Evolutionary conservation across 2,329 filamentous ascomycete genomes (phyloP).

Genomic region (Zarea fungicola): DNA sequence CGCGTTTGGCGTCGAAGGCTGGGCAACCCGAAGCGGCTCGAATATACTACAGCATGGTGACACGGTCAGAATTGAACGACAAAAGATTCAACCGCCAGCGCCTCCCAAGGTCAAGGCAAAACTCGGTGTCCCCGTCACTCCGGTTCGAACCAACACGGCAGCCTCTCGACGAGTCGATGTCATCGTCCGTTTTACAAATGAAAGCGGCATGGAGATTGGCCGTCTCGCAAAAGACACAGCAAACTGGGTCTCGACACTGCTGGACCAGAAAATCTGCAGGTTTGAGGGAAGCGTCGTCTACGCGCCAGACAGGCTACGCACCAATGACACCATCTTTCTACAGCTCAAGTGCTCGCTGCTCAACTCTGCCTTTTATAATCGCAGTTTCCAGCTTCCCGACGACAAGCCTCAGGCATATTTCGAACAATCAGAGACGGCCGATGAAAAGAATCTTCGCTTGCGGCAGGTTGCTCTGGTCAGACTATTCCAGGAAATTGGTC

Average conservation of each 20-base stretch:
- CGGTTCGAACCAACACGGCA: slow-evolving; percentile 38
- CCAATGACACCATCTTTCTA: slow-evolving; percentile 91
- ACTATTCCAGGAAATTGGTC: slow-evolving; percentile 81
- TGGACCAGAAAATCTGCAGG: slow-evolving; percentile 82
- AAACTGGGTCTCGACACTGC: slow-evolving; percentile 84
- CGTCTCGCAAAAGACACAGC: slow-evolving; percentile 81
- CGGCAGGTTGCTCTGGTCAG: slow-evolving; percentile 85
- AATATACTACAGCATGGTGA: slow-evolving; percentile 77
- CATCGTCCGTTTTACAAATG: slow-evolving; percentile 84
- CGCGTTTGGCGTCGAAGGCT: slow-evolving; percentile 84
- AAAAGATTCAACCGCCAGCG: slow-evolving; percentile 62
- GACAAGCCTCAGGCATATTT: slow-evolving; percentile 72
- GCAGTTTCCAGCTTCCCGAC: slow-evolving; percentile 52
- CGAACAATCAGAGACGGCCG: slow-evolving; percentile 76
- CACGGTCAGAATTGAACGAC: slow-evolving; percentile 77
- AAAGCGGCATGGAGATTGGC: slow-evolving; percentile 74
- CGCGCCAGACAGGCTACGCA: slow-evolving; percentile 75
- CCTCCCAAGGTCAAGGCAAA: slow-evolving; percentile 40
- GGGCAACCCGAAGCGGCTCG: slow-evolving; percentile 80
- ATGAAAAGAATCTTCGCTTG: slow-evolving; percentile 77
- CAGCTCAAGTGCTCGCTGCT: slow-evolving; percentile 78
- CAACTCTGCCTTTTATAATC: slow-evolving; percentile 64
- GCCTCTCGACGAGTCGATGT: slow-evolving; percentile 70
- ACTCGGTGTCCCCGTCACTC: slow-evolving; percentile 28
- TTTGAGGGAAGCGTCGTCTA: slow-evolving; percentile 89